Evolutionary conservation across 768 basidiomycete genomes (phyloP).

Genomic region (Boletellus emodensis): DNA sequence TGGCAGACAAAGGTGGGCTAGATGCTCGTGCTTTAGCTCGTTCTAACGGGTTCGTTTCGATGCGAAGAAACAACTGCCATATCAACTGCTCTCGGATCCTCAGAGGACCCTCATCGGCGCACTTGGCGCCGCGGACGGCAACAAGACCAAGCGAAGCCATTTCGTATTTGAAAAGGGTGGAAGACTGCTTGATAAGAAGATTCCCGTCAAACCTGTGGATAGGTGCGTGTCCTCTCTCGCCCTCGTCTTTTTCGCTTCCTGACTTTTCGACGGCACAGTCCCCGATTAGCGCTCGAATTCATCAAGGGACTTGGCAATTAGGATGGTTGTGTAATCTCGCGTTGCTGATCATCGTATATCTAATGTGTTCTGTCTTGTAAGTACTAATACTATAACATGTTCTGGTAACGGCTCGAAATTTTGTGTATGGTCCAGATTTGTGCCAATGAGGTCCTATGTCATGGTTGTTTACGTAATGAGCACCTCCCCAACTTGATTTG

Average conservation of each 20-base stretch:
- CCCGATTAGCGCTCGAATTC: conserved; percentile 62
- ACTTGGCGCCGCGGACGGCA: conserved; percentile 75
- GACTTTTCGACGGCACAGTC: conserved; percentile 35
- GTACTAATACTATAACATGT: conserved; percentile 1
- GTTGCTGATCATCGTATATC: conserved; percentile 2
- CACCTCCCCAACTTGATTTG: too few species aligned
- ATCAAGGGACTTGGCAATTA: conserved; percentile 44
- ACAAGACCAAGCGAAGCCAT: conserved; percentile 86
- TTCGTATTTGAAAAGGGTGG: conserved; percentile 93
- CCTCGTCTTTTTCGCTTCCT: background rate
- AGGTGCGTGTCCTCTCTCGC: conserved; percentile 44
- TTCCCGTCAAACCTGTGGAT: conserved; percentile 83
- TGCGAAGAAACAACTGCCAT: conserved; percentile 74
- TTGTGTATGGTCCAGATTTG: too few species aligned
- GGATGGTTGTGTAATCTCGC: background rate
- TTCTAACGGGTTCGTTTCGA: conserved; percentile 4
- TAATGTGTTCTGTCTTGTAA: background rate
- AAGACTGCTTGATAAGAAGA: conserved; percentile 77
- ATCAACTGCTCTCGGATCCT: conserved; percentile 86
- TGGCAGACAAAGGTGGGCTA: conserved; percentile 79
- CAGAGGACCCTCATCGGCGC: conserved; percentile 73
- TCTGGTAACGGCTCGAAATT: background rate
- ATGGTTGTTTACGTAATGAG: too few species aligned
- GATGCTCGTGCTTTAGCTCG: background rate
- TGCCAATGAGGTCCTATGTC: too few species aligned